These are phyloP conservation scores for Neurospora sp. DNA, from an alignment of 2,329 filamentous ascomycete species.

Conservation along the genomic window DNA sequence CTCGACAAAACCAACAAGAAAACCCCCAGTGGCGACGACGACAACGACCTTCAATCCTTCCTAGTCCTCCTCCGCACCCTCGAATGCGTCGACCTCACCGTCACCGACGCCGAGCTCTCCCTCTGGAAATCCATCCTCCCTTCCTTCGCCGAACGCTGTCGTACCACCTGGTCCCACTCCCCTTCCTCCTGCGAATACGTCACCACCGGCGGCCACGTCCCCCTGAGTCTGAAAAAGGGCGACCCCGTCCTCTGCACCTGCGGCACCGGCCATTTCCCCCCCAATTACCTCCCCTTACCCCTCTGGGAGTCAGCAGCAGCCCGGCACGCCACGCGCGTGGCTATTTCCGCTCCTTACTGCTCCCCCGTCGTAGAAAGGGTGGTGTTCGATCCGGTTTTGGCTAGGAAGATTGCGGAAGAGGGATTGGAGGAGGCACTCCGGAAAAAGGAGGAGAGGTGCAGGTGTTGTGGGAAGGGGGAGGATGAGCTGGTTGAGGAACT, in stretches of 20 bases:
- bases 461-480: slow-evolving; percentile 27
- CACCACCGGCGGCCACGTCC: slow-evolving; percentile 15
- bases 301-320: slow-evolving; percentile 30
- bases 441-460: slow-evolving; percentile 22
- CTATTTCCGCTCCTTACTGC: slow-evolving; percentile 46
- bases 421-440: not conserved
- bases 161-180: slow-evolving; percentile 35
- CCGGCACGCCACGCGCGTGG: slow-evolving; percentile 41
- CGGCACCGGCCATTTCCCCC: slow-evolving; percentile 33
- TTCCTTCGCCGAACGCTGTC: slow-evolving; percentile 35
- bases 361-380: slow-evolving; percentile 33
- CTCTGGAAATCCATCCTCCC: slow-evolving; percentile 39
- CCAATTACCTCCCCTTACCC: slow-evolving; percentile 29
- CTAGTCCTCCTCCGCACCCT: slow-evolving; percentile 27
- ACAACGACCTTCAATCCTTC: slow-evolving; percentile 27
- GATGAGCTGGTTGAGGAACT: slow-evolving; percentile 16
- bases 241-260: slow-evolving; percentile 35
- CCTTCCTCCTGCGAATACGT: slow-evolving; percentile 32
- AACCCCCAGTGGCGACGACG: slow-evolving; percentile 1
- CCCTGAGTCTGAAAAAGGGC: slow-evolving; percentile 22
- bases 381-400: slow-evolving; percentile 18
- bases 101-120: slow-evolving; percentile 46
- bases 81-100: slow-evolving; percentile 26
- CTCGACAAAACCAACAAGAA: slow-evolving; percentile 11
- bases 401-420: not conserved